Evolutionary conservation across 2,329 filamentous ascomycete genomes (phyloP).

Genomic region (Neoscytalidium dimidiatum): DNA sequence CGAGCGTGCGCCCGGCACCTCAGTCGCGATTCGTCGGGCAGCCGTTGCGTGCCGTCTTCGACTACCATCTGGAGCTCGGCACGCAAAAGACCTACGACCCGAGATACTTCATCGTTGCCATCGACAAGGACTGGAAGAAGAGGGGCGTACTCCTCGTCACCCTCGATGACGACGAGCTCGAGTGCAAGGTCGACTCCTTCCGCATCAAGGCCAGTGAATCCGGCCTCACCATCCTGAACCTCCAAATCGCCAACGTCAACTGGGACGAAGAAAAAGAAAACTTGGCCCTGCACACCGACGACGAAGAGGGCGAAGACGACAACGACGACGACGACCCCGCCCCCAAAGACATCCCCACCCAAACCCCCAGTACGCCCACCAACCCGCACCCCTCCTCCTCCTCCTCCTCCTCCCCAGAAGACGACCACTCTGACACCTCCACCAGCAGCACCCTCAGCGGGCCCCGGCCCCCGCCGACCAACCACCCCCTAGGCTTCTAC

Average conservation of each 20-base stretch:
- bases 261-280: background rate
- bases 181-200: background rate
- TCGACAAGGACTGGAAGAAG: background rate
- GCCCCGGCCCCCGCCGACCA: background rate
- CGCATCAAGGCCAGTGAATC: background rate
- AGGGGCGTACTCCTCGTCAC: background rate
- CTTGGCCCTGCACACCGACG: background rate
- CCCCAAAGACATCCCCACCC: too few species aligned
- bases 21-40: background rate
- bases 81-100: background rate
- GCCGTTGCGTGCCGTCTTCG: background rate
- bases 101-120: background rate
- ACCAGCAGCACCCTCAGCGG: too few species aligned
- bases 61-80: background rate
- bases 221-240: background rate
- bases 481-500: background rate
- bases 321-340: background rate
- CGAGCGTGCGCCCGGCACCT: background rate
- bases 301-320: background rate
- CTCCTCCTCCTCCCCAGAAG: too few species aligned
- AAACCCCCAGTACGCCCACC: too few species aligned
- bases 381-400: too few species aligned
- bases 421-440: too few species aligned
- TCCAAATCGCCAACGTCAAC: background rate
- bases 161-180: background rate